phyloP scores from a whole-genome alignment of 1,284 basidiomycete genomes.

The Caloboletus inedulis region DNA sequence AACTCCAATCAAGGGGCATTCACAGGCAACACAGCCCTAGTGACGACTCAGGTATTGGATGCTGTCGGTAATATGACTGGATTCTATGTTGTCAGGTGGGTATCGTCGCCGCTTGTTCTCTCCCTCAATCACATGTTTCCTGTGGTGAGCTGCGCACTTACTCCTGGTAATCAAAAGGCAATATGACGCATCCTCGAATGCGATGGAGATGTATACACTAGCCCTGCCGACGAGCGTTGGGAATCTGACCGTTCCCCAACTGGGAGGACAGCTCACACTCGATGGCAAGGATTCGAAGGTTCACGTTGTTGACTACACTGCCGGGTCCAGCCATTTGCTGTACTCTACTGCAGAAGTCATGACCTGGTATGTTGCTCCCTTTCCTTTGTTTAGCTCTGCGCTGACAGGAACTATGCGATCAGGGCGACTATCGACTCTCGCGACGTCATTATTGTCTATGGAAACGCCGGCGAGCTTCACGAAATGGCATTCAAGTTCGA shows the following conservation, averaged over 20 bases:
- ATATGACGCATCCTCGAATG: constrained; percentile 11
- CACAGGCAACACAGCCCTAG: constrained; percentile 42
- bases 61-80: constrained; percentile 44
- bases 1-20: constrained; percentile 40
- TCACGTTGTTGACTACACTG: constrained; percentile 46
- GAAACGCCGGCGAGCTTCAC: constrained; percentile 45
- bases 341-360: constrained; percentile 52
- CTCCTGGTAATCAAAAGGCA: constrained; percentile 15
- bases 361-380: constrained; percentile 38
- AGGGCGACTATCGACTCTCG: constrained; percentile 47
- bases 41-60: constrained; percentile 47
- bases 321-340: constrained; percentile 43
- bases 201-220: constrained; percentile 23
- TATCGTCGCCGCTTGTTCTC: background rate
- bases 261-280: constrained; percentile 41
- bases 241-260: constrained; percentile 38
- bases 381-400: background rate
- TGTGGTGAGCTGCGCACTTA: constrained; percentile 2
- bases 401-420: constrained; percentile 4
- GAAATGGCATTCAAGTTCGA: constrained; percentile 46
- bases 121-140: too few species aligned
- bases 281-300: constrained; percentile 51
- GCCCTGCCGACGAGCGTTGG: constrained; percentile 44
- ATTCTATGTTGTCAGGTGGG: constrained; percentile 46
- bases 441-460: constrained; percentile 49